Evolutionary conservation across 768 basidiomycete species (phyloP).

Genomic region (Lactifluus subvellereus): DNA sequence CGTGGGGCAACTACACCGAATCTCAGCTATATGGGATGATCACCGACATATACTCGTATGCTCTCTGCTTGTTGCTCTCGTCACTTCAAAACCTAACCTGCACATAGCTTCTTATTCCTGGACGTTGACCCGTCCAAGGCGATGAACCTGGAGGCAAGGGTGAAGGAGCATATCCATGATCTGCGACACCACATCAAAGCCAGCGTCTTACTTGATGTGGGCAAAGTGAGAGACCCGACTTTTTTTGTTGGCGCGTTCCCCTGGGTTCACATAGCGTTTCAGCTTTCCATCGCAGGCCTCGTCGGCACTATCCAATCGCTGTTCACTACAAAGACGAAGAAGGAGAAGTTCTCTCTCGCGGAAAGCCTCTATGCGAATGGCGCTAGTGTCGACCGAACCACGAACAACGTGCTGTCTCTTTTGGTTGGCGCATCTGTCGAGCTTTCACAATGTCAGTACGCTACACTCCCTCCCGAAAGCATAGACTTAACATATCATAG

Average conservation of each 20-base stretch:
- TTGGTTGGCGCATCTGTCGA: constrained; percentile 64
- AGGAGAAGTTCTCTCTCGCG: constrained; percentile 39
- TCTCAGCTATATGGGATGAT: constrained; percentile 57
- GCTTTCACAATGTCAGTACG: constrained; percentile 53
- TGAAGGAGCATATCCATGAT: constrained; percentile 46
- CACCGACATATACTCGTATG: constrained; percentile 66
- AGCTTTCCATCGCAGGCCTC: constrained; percentile 37
- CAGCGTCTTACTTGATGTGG: constrained; percentile 38
- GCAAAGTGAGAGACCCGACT: constrained; percentile 35
- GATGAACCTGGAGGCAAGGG: constrained; percentile 48
- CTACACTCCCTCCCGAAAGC: neutral
- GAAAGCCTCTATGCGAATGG: constrained; percentile 54
- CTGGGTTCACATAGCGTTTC: neutral
- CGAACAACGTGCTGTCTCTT: constrained; percentile 66
- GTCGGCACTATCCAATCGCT: constrained; percentile 42
- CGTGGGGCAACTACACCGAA: constrained; percentile 57
- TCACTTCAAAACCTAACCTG: neutral
- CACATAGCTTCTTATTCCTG: constrained; percentile 65
- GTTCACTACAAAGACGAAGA: constrained; percentile 43
- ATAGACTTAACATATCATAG: constrained; percentile 32
- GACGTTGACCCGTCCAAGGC: constrained; percentile 56
- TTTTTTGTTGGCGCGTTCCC: neutral
- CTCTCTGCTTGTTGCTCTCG: constrained; percentile 2
- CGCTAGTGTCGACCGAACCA: constrained; percentile 52
- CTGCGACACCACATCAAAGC: constrained; percentile 53